Conservation (phyloP, 2,329 filamentous ascomycete species). For the Aspergillus pseudoglaucus region DNA sequence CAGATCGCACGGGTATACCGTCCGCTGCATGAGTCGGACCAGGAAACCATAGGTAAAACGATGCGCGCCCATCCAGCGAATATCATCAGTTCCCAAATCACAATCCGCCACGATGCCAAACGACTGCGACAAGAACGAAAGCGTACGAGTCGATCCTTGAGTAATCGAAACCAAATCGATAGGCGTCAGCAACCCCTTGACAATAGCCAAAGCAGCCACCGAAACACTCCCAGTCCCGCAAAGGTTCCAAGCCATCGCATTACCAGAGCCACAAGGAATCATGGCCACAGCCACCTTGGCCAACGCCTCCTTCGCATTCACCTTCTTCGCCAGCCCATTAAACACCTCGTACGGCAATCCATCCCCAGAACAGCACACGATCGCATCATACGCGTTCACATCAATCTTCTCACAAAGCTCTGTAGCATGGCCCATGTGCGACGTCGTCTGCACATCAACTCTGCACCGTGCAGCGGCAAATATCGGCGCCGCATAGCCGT, state of each 20-base stretch:
- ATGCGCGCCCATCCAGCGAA: conserved; percentile 85
- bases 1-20: conserved; percentile 80
- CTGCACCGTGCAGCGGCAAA: conserved; percentile 74
- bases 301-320: conserved; percentile 69
- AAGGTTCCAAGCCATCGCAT: conserved; percentile 85
- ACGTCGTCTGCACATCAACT: conserved; percentile 67
- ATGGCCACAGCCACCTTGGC: conserved; percentile 73
- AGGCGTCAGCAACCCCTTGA: conserved; percentile 80
- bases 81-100: conserved; percentile 81
- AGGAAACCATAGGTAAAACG: conserved; percentile 82
- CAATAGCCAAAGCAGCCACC: conserved; percentile 70
- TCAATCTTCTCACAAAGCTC: conserved; percentile 71
- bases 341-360: conserved; percentile 90
- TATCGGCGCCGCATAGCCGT: conserved; percentile 69
- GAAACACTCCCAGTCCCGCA: conserved; percentile 72
- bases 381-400: conserved; percentile 72
- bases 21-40: conserved; percentile 67
- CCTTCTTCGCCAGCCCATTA: conserved; percentile 75
- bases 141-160: conserved; percentile 63
- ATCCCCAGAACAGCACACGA: conserved; percentile 87
- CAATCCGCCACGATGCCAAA: conserved; percentile 85
- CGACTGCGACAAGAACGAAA: conserved; percentile 88
- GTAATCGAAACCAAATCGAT: conserved; percentile 84
- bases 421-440: conserved; percentile 66
- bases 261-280: conserved; percentile 87